Evolutionary conservation across 495 filamentous ascomycete species (phyloP).

Genomic region (Hypoxylon crocopeplum): DNA sequence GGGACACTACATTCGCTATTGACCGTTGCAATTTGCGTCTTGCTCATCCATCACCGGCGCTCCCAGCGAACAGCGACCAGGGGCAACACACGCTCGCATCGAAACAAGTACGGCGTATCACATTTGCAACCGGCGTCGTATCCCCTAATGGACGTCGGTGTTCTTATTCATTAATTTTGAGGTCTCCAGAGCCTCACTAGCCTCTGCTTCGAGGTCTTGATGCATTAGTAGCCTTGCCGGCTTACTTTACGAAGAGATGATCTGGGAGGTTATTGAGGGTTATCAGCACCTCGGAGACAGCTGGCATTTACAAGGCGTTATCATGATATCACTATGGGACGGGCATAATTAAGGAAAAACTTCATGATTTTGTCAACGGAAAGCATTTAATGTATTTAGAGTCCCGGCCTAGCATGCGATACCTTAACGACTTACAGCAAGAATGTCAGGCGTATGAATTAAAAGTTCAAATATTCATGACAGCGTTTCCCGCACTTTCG

Average conservation of each 20-base stretch:
- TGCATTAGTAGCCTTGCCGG: slow-evolving; percentile 29
- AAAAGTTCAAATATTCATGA: slow-evolving; percentile 3
- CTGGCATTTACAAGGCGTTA: slow-evolving; percentile 38
- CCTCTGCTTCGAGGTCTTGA: slow-evolving; percentile 36
- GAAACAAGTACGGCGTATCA: slow-evolving; percentile 17
- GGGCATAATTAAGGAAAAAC: slow-evolving; percentile 29
- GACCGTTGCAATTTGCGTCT: slow-evolving; percentile 20
- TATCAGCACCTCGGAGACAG: slow-evolving; percentile 34
- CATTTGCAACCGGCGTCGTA: slow-evolving; percentile 8
- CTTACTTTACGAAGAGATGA: slow-evolving; percentile 38
- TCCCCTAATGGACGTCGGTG: slow-evolving; percentile 5
- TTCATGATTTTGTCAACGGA: slow-evolving; percentile 16
- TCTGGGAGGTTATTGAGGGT: slow-evolving; percentile 32
- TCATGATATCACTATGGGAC: slow-evolving; percentile 35
- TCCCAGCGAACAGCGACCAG: neutral
- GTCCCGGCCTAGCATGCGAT: slow-evolving; percentile 27
- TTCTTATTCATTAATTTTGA: neutral
- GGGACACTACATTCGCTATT: slow-evolving; percentile 7
- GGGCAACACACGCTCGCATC: neutral
- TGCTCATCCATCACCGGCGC: slow-evolving; percentile 1
- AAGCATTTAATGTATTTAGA: slow-evolving; percentile 28
- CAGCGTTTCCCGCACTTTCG: too few relatives aligned
- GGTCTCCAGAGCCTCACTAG: neutral
- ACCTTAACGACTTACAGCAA: slow-evolving; percentile 16
- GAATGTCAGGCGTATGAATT: slow-evolving; percentile 27